Base-by-base conservation (phyloP, 495 filamentous ascomycete genomes). In the Penicillium salamii region DNA sequence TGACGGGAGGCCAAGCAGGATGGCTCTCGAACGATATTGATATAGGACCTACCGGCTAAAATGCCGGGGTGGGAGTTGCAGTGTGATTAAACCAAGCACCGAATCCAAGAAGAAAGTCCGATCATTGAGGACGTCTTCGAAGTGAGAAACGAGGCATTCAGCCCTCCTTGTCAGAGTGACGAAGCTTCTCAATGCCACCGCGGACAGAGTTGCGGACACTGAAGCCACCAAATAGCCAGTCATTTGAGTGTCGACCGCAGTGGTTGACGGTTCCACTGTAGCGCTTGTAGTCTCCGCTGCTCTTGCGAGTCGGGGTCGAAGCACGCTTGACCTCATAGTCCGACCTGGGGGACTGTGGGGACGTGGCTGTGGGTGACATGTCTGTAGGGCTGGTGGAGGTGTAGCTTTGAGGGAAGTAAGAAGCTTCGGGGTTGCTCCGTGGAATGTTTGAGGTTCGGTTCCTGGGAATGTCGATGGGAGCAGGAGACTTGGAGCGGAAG, bases 191-290 rank as follows among this genome's bases (percentile, higher is more conserved):
- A 38, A 77, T 53, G 53, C 68, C 46, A 66, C 74, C 66, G 33
- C 75, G 66, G 24, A 77, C 65, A 0, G 74, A 74, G 8, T 74
- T 72, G 1, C 71, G 67, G 14, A 77, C 58, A 56, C 74, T 77
- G 58, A 77, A 74, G 7, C 74, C 74, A 5, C 70, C 70, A 31
- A 77, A 77, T 1, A 77, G 62, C 74, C 74, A 77, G 46, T 77
- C 72, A 42, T 77, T 77, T 1, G 72, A 72, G 58, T 77, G 72
- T 5, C 74, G 66, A n/a, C 74, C 74, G 34, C 55, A 75, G 43
- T 77, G 71, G 32, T 69, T 70, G 33, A 75, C 54, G 1, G 71
- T 76, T 12, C 65, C 65, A 39, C 55, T 68, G 49, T 70, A 73
- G 49, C 70, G 67, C 19, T 68, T 68, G 49, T 73, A 67, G 47